phyloP scores from a whole-genome alignment of 73 alveolate genomes.

The Breviolum minutum region DNA sequence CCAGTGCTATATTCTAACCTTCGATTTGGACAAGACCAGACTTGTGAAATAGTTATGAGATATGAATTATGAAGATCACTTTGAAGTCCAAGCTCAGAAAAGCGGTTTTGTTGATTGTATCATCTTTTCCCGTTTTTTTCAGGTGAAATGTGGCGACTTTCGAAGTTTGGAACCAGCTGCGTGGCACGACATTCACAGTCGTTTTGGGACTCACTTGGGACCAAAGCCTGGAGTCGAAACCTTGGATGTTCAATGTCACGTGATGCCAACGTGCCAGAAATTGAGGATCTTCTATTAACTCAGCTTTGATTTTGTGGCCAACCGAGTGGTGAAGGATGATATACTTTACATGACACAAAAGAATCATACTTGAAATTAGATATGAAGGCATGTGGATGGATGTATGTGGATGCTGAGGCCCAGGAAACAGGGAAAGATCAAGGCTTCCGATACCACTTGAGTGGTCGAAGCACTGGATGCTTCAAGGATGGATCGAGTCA shows the following conservation, averaged over 20 bases:
- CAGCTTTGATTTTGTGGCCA: too few relatives aligned
- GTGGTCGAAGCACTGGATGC: slow-evolving; percentile 39
- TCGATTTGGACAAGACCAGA: too few relatives aligned
- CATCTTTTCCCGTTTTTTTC: too few relatives aligned
- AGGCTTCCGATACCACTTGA: slow-evolving; percentile 66
- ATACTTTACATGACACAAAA: too few relatives aligned
- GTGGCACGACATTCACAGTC: slow-evolving; percentile 46
- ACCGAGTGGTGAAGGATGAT: too few relatives aligned
- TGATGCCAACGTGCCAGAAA: too few relatives aligned
- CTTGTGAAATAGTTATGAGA: background rate
- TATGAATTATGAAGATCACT: too few relatives aligned
- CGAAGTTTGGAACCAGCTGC: slow-evolving; percentile 24
- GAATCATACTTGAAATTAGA: too few relatives aligned
- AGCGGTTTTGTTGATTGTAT: background rate
- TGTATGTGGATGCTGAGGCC: background rate
- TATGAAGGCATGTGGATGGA: background rate
- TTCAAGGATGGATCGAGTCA: slow-evolving; percentile 30
- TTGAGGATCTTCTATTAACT: too few relatives aligned
- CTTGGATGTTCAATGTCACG: background rate
- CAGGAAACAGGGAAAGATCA: slow-evolving; percentile 79
- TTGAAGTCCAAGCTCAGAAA: background rate
- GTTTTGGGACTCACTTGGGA: slow-evolving; percentile 43
- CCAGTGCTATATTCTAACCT: background rate
- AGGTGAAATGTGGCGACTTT: slow-evolving; percentile 1
- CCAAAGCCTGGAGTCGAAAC: slow-evolving; percentile 44